phyloP scores from a whole-genome alignment of 2,329 filamentous ascomycete species.

The Stagonosporopsis tanaceti region DNA sequence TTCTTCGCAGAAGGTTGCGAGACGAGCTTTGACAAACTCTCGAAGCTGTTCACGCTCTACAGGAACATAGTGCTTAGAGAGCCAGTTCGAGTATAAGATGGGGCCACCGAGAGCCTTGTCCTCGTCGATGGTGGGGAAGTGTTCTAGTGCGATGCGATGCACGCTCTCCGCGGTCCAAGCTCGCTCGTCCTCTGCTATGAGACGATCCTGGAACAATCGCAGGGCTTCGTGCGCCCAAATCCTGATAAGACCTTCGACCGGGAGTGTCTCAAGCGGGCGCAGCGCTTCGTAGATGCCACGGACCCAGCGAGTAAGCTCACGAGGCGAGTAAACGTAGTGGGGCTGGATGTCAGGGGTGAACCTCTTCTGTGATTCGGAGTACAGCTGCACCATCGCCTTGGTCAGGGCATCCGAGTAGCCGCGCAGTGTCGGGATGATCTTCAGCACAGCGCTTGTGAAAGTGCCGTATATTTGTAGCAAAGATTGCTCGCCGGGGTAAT shows the following conservation, averaged over 20 bases:
- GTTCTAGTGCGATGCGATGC: conserved; percentile 82
- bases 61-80: conserved; percentile 97
- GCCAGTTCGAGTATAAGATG: conserved; percentile 98
- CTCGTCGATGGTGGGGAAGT: conserved; percentile 96
- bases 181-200: conserved; percentile 92
- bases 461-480: conserved; percentile 98
- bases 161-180: conserved; percentile 94
- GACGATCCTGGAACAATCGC: conserved; percentile 94
- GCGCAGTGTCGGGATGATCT: conserved; percentile 93
- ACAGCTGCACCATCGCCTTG: conserved; percentile 96
- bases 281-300: conserved; percentile 98
- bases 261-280: conserved; percentile 84
- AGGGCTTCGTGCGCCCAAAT: conserved; percentile 99
- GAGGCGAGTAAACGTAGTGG: conserved; percentile 98
- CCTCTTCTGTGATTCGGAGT: conserved; percentile 88
- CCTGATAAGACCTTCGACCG: conserved; percentile 88
- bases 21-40: conserved; percentile 95
- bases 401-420: conserved; percentile 95
- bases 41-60: conserved; percentile 94
- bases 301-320: conserved; percentile 97
- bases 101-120: conserved; percentile 87
- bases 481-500: conserved; percentile 95
- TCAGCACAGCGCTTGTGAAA: conserved; percentile 94
- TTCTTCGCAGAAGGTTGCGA: conserved; percentile 99
- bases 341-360: conserved; percentile 98